Conservation (phyloP, 1,284 basidiomycete species). For the Sporisorium scitamineum region DNA sequence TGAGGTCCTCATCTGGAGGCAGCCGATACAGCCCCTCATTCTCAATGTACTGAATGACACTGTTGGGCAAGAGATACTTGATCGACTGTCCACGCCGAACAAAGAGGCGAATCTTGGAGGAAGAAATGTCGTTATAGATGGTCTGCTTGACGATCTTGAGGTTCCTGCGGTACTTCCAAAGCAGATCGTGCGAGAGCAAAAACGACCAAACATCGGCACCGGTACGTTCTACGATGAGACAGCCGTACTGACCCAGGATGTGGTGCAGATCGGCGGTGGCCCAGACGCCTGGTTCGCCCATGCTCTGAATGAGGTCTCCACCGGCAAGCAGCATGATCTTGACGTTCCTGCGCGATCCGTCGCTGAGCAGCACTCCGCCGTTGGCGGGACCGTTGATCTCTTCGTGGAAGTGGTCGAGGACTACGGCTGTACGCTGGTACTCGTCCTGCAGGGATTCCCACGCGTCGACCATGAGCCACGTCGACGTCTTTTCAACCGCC, state of each 20-base stretch:
- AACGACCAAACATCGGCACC: slow-evolving; percentile 86
- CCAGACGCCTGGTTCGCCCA: slow-evolving; percentile 99
- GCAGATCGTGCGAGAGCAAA: slow-evolving; percentile 73
- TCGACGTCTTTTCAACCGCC: slow-evolving; percentile 68
- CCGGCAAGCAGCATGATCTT: slow-evolving; percentile 94
- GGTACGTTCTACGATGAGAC: slow-evolving; percentile 93
- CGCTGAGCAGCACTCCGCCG: slow-evolving; percentile 61
- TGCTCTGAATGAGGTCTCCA: slow-evolving; percentile 95
- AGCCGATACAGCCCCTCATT: slow-evolving; percentile 73
- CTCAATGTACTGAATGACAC: slow-evolving; percentile 95
- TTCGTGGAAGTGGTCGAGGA: slow-evolving; percentile 94
- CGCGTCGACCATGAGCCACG: slow-evolving; percentile 84
- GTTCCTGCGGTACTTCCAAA: slow-evolving; percentile 78
- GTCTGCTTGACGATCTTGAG: slow-evolving; percentile 88
- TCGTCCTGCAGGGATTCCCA: slow-evolving; percentile 93
- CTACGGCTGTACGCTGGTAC: slow-evolving; percentile 94
- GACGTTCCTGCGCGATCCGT: slow-evolving; percentile 62
- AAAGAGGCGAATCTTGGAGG: slow-evolving; percentile 76
- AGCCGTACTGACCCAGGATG: slow-evolving; percentile 93
- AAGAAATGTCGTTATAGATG: slow-evolving; percentile 96
- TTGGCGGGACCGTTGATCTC: slow-evolving; percentile 80
- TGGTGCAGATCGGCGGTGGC: slow-evolving; percentile 93
- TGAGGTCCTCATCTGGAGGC: slow-evolving; percentile 43
- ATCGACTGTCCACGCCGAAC: slow-evolving; percentile 92
- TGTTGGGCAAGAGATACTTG: slow-evolving; percentile 88